Conservation (phyloP, 495 filamentous ascomycete genomes). For the Podospora comata region DNA sequence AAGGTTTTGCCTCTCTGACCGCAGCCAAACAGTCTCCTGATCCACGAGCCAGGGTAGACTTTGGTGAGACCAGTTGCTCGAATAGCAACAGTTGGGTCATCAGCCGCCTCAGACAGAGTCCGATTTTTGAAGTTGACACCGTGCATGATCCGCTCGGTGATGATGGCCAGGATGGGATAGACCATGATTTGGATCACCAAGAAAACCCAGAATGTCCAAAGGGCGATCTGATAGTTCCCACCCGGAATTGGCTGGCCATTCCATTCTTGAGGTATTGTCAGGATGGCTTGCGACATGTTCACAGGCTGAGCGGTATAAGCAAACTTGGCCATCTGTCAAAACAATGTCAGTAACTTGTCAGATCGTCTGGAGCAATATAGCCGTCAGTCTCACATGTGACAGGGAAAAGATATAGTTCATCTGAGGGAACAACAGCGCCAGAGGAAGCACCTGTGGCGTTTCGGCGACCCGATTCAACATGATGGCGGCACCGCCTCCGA, state of each 20-base stretch:
- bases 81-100: slow-evolving; percentile 34
- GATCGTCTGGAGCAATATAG: neutral
- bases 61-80: slow-evolving; percentile 65
- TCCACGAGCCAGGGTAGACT: slow-evolving; percentile 64
- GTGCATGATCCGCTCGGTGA: slow-evolving; percentile 65
- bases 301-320: slow-evolving; percentile 11
- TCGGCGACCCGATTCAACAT: slow-evolving; percentile 13
- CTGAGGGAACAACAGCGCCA: slow-evolving; percentile 22
- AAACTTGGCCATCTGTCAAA: slow-evolving; percentile 18
- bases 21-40: slow-evolving; percentile 46
- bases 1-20: slow-evolving; percentile 55
- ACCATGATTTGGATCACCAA: slow-evolving; percentile 65
- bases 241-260: slow-evolving; percentile 43
- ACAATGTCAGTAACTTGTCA: neutral
- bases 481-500: slow-evolving; percentile 20
- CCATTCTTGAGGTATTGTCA: slow-evolving; percentile 50
- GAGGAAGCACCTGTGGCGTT: slow-evolving; percentile 6
- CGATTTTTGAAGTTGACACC: slow-evolving; percentile 62
- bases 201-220: slow-evolving; percentile 54
- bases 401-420: slow-evolving; percentile 26
- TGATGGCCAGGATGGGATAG: slow-evolving; percentile 64
- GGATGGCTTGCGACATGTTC: neutral
- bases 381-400: slow-evolving; percentile 13
- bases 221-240: slow-evolving; percentile 37
- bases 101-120: slow-evolving; percentile 37